Conservation (phyloP, 129 eudicot species). For the Cynara cardunculus region DNA sequence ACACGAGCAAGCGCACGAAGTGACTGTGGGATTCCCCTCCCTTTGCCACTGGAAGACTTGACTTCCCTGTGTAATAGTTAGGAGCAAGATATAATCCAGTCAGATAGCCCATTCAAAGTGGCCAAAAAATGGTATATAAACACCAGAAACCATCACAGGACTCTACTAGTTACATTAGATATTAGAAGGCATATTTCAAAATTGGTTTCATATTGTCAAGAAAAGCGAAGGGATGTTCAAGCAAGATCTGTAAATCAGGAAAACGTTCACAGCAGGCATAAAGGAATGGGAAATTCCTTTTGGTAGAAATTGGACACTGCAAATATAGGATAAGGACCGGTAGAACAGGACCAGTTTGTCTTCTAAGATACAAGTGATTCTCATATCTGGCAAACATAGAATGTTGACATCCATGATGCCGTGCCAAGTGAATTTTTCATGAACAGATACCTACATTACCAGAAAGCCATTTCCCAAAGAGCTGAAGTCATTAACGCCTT, state of each 20-base stretch:
- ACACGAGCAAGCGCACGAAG: conserved; percentile 89
- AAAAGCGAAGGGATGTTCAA: background rate
- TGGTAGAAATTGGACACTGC: no score
- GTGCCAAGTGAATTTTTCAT: background rate
- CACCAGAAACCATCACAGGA: background rate
- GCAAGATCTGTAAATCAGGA: background rate
- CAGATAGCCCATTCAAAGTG: conserved; percentile 5
- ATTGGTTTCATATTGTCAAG: background rate
- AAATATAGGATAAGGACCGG: no score
- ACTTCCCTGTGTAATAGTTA: conserved; percentile 52
- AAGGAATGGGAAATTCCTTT: no score
- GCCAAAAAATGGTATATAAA: background rate
- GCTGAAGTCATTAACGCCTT: conserved; percentile 47
- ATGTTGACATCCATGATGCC: background rate
- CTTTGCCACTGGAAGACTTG: conserved; percentile 45
- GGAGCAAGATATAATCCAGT: conserved; percentile 1
- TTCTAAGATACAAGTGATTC: background rate
- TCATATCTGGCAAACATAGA: background rate
- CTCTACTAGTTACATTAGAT: background rate
- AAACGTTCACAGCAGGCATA: no score
- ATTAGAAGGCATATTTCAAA: background rate
- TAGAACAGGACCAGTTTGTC: background rate
- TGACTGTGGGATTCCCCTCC: conserved; percentile 88
- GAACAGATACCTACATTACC: conserved; percentile 51
- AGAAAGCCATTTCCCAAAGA: conserved; percentile 44